A percentile compares a stretch with the other conserved stretches of the same genome.
Conservation (phyloP, 352 stramenopile genomes). For the Phytophthora pini region DNA sequence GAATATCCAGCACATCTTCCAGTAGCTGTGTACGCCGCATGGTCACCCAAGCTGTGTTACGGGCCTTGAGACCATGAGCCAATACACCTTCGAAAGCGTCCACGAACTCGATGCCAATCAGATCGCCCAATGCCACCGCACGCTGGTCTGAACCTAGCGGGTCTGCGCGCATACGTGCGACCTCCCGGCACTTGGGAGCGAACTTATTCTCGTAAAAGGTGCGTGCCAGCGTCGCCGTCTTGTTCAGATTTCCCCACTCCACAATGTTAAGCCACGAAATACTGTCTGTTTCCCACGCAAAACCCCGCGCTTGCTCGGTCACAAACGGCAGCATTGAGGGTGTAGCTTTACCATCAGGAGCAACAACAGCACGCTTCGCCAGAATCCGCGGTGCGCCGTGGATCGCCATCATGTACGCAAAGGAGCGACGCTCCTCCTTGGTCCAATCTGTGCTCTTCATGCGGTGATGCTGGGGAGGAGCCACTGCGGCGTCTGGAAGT, state of each 20-base stretch:
- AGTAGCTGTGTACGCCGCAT: slow-evolving; percentile 80
- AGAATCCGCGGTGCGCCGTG: slow-evolving; percentile 81
- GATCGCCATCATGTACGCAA: slow-evolving; percentile 80
- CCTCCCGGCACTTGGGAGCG: slow-evolving; percentile 74
- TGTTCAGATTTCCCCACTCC: slow-evolving; percentile 85
- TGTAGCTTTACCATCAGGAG: slow-evolving; percentile 31
- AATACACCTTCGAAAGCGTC: slow-evolving; percentile 85
- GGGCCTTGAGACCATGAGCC: slow-evolving; percentile 85
- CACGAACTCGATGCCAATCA: slow-evolving; percentile 89
- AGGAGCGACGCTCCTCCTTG: slow-evolving; percentile 83
- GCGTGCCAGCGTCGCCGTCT: slow-evolving; percentile 65
- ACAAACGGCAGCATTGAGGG: slow-evolving; percentile 39
- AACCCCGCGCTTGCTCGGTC: slow-evolving; percentile 47
- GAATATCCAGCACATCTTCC: slow-evolving; percentile 69
- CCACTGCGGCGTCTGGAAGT: slow-evolving; percentile 50
- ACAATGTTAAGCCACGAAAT: slow-evolving; percentile 87
- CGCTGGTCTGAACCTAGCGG: slow-evolving; percentile 80
- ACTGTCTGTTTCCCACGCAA: slow-evolving; percentile 81
- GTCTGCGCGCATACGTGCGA: slow-evolving; percentile 83
- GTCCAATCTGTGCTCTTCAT: slow-evolving; percentile 87
- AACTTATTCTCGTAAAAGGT: slow-evolving; percentile 82
- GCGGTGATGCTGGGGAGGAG: slow-evolving; percentile 55
- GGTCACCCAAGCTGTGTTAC: slow-evolving; percentile 84
- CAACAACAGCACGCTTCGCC: slow-evolving; percentile 61
- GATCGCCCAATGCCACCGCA: slow-evolving; percentile 69